These are phyloP conservation scores for Chlamydomonas sp. DNA, from an alignment of 139 green algal species.

Conservation along the genomic window DNA sequence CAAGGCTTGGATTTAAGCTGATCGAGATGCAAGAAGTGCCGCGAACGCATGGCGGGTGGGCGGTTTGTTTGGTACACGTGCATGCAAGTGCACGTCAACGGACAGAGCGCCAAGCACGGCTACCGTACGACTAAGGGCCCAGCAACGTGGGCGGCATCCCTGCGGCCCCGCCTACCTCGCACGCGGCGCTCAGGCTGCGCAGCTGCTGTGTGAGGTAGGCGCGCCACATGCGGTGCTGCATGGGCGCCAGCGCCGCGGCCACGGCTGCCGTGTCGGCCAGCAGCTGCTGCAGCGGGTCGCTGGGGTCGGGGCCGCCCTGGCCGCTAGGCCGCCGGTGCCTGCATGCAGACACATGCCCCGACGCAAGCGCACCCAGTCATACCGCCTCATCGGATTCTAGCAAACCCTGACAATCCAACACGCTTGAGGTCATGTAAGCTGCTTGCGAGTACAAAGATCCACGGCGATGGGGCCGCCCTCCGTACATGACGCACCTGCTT, in stretches of 20 bases:
- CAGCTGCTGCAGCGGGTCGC: background rate
- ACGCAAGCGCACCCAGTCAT: no score
- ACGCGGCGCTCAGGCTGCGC: constrained; percentile 3
- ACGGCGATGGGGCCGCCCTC: background rate
- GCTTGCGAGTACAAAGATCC: background rate
- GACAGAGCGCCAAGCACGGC: no score
- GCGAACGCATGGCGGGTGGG: no score
- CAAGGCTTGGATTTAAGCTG: background rate
- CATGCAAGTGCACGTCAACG: no score
- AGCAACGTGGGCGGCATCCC: no score
- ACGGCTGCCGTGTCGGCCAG: background rate
- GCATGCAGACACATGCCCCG: no score
- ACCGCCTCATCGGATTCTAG: background rate
- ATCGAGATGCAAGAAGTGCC: no score
- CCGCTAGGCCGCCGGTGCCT: no score
- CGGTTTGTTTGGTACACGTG: no score
- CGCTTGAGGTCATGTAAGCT: background rate
- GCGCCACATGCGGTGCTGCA: constrained; percentile 41
- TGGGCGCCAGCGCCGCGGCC: background rate
- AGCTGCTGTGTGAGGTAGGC: constrained; percentile 13
- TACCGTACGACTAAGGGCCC: no score
- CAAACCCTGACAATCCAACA: background rate
- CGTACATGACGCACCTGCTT: background rate
- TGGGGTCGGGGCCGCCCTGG: no score
- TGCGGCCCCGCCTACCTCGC: background rate